Evolutionary conservation across 2,329 filamentous ascomycete genomes (phyloP).

Genomic region (Chaetomiaceae sp.): DNA sequence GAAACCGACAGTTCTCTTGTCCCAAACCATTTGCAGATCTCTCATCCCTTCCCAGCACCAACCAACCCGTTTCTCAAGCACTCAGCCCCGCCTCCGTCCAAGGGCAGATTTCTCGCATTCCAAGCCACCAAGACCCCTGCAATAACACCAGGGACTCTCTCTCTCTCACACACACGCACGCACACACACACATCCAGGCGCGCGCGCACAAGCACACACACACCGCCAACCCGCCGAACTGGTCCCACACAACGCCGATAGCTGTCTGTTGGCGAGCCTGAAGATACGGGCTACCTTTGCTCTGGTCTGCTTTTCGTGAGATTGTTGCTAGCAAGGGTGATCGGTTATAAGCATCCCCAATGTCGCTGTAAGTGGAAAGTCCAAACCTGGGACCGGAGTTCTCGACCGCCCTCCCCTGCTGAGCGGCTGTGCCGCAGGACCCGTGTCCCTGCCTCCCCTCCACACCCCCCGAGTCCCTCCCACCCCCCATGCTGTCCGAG

Average conservation of each 20-base stretch:
- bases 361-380: constrained; percentile 35
- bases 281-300: constrained; percentile 33
- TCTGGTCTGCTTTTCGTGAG: constrained; percentile 40
- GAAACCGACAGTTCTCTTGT: constrained; percentile 4
- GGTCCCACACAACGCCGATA: neutral
- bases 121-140: constrained; percentile 9
- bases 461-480: no score
- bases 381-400: neutral
- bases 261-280: neutral
- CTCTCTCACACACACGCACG: no score
- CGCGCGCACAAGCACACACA: neutral
- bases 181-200: neutral
- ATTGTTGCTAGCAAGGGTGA: constrained; percentile 45
- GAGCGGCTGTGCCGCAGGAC: constrained; percentile 21
- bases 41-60: neutral
- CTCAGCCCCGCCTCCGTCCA: constrained; percentile 3
- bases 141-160: no score
- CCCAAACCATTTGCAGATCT: neutral
- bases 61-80: constrained; percentile 2
- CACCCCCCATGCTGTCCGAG: no score
- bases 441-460: neutral
- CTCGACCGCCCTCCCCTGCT: constrained; percentile 4
- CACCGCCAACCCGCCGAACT: constrained; percentile 10
- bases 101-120: neutral
- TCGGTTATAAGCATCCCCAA: constrained; percentile 31